These are phyloP conservation scores for Lignosus rhinocerotis DNA, from an alignment of 1,284 basidiomycete genomes.

Conservation along the genomic window DNA sequence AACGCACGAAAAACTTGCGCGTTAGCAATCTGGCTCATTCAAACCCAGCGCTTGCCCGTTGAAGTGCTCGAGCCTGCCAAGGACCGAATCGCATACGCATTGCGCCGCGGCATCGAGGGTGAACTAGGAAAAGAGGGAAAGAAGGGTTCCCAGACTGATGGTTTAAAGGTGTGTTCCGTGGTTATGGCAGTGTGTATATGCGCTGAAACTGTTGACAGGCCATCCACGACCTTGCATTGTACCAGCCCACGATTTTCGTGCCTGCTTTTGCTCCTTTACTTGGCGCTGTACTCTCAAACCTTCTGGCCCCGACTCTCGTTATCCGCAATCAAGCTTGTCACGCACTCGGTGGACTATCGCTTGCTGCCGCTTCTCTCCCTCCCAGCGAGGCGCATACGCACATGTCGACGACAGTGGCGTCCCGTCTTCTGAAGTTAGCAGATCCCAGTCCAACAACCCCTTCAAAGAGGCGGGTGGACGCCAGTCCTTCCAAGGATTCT, in stretches of 20 bases:
- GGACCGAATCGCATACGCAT: slow-evolving; percentile 64
- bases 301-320: slow-evolving; percentile 59
- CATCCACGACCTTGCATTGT: slow-evolving; percentile 64
- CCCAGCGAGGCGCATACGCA: slow-evolving; percentile 48
- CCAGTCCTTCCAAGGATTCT: slow-evolving; percentile 42
- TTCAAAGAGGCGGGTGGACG: slow-evolving; percentile 19
- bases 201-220: slow-evolving; percentile 45
- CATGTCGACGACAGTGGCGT: slow-evolving; percentile 48
- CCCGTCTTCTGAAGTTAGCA: slow-evolving; percentile 44
- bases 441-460: slow-evolving; percentile 29
- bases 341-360: slow-evolving; percentile 67
- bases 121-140: slow-evolving; percentile 84
- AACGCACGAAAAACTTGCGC: slow-evolving; percentile 83
- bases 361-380: slow-evolving; percentile 50
- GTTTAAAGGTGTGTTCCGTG: slow-evolving; percentile 54
- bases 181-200: slow-evolving; percentile 10
- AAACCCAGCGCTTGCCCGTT: slow-evolving; percentile 64
- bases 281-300: slow-evolving; percentile 58
- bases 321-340: slow-evolving; percentile 71
- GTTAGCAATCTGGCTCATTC: slow-evolving; percentile 70
- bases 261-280: slow-evolving; percentile 61
- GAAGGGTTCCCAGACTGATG: slow-evolving; percentile 75
- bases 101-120: slow-evolving; percentile 76
- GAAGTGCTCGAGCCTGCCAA: slow-evolving; percentile 57
- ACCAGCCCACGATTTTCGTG: slow-evolving; percentile 63